Percentiles rank a stretch among this genome's conserved stretches.
phyloP scores from a whole-genome alignment of 2,329 filamentous ascomycete species.

The Pseudopyricularia cyperi region DNA sequence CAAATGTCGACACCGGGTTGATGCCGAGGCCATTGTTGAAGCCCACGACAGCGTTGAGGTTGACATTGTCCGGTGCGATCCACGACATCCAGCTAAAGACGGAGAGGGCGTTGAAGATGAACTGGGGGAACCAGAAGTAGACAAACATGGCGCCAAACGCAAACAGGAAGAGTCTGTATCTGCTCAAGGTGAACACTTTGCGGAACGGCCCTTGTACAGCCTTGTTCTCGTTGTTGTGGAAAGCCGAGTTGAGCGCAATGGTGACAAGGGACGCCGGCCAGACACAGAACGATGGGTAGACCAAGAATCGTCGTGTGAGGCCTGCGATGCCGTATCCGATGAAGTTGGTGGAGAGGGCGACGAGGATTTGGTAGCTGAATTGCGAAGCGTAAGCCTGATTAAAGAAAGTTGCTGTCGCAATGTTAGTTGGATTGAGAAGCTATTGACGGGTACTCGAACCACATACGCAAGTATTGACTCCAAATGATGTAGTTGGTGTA shows the following conservation, averaged over 20 bases:
- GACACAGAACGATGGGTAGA: conserved; percentile 36
- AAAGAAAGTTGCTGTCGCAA: conserved; percentile 23
- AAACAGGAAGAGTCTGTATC: conserved; percentile 30
- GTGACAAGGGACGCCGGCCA: conserved; percentile 36
- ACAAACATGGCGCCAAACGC: conserved; percentile 32
- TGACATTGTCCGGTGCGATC: conserved; percentile 30
- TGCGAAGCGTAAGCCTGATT: conserved; percentile 33
- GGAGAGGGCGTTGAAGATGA: conserved; percentile 29
- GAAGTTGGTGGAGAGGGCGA: conserved; percentile 37
- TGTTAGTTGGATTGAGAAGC: background rate
- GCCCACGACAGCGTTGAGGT: conserved; percentile 17
- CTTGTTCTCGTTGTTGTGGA: conserved; percentile 28
- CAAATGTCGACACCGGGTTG: conserved; percentile 24
- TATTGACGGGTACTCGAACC: too few species aligned
- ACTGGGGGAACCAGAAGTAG: conserved; percentile 38
- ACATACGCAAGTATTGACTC: conserved; percentile 22
- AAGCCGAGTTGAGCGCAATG: conserved; percentile 31
- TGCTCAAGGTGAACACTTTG: conserved; percentile 24
- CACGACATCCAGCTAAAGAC: conserved; percentile 40
- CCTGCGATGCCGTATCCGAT: conserved; percentile 44
- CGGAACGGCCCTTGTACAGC: conserved; percentile 25
- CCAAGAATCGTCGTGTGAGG: conserved; percentile 32
- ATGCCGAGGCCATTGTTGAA: conserved; percentile 20
- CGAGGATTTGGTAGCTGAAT: conserved; percentile 35
- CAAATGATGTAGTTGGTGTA: conserved; percentile 38